These are phyloP conservation scores for Gonium pectorale DNA, from an alignment of 139 green algal genomes.

Conservation along the genomic window DNA sequence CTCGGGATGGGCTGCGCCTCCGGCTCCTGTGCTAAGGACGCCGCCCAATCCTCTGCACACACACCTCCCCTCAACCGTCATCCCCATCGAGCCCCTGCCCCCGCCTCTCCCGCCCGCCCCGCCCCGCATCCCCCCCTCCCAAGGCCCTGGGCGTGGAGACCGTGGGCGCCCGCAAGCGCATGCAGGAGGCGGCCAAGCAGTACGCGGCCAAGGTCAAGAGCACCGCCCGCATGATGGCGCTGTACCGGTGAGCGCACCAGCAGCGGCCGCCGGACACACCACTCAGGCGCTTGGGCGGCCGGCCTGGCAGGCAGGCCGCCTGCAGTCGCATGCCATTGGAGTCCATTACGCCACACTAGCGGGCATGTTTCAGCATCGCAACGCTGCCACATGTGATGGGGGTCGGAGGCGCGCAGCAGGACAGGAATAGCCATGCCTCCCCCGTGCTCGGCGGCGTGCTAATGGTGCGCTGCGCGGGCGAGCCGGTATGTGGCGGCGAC, in stretches of 20 bases:
- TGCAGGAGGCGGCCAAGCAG: constrained; percentile 13
- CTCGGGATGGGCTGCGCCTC: constrained; percentile 1
- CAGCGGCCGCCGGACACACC: too few relatives aligned
- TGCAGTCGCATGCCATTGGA: too few relatives aligned
- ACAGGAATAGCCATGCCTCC: too few relatives aligned
- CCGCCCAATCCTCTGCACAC: too few relatives aligned
- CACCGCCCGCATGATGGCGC: constrained; percentile 12
- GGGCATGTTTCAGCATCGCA: too few relatives aligned
- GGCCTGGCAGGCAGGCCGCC: background rate
- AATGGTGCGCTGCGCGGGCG: too few relatives aligned
- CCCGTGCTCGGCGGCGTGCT: too few relatives aligned
- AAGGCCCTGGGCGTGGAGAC: constrained; percentile 42
- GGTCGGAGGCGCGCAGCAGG: too few relatives aligned
- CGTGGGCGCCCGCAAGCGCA: constrained; percentile 29
- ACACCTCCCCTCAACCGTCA: background rate
- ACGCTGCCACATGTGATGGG: too few relatives aligned
- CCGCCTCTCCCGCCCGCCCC: background rate
- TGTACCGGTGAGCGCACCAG: constrained; percentile 17
- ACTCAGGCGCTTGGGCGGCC: too few relatives aligned
- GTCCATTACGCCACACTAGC: too few relatives aligned
- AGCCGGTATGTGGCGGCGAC: too few relatives aligned
- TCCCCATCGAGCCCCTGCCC: background rate
- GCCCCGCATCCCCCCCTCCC: background rate
- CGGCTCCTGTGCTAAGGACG: background rate
- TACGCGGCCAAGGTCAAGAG: constrained; percentile 17